phyloP scores from a whole-genome alignment of 352 stramenopile species.

The Pythium aquatile region DNA sequence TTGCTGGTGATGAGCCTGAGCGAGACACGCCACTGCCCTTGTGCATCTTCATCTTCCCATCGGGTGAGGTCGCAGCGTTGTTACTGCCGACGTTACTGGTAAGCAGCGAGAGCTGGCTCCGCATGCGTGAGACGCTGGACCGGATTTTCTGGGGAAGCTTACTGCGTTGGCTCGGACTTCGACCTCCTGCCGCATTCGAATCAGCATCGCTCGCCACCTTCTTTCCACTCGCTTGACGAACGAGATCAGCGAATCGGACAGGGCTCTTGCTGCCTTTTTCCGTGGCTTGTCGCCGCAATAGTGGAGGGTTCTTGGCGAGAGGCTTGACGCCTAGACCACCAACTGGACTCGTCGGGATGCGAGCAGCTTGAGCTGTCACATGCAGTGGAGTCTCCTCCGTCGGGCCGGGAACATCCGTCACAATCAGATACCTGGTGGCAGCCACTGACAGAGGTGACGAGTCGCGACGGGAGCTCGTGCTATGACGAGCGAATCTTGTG shows the following conservation, averaged over 20 bases:
- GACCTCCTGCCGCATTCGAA: not conserved
- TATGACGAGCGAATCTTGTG: slow-evolving; percentile 4
- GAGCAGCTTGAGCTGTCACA: not conserved
- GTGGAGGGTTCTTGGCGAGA: not conserved
- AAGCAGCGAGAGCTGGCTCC: slow-evolving; percentile 38
- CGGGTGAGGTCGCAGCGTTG: slow-evolving; percentile 19
- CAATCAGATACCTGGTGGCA: not conserved
- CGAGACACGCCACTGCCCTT: not conserved
- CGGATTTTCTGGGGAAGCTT: slow-evolving; percentile 60
- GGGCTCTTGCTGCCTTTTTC: slow-evolving; percentile 1
- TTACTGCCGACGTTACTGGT: slow-evolving; percentile 19
- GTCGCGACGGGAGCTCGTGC: not conserved
- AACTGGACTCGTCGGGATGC: not conserved
- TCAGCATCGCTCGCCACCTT: not conserved
- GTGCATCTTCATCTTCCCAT: not conserved
- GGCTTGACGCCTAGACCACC: not conserved
- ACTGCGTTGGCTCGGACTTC: not conserved
- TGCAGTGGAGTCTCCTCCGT: not conserved
- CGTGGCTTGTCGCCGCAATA: slow-evolving; percentile 9
- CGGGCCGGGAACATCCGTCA: not conserved
- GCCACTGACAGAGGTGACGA: not conserved
- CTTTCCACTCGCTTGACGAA: not conserved
- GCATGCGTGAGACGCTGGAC: slow-evolving; percentile 45
- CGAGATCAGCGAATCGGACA: slow-evolving; percentile 15
- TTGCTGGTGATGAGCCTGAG: not conserved